These are phyloP conservation scores for Akanthomyces uredinophilus DNA, from an alignment of 2,329 filamentous ascomycete species.

Conservation along the genomic window DNA sequence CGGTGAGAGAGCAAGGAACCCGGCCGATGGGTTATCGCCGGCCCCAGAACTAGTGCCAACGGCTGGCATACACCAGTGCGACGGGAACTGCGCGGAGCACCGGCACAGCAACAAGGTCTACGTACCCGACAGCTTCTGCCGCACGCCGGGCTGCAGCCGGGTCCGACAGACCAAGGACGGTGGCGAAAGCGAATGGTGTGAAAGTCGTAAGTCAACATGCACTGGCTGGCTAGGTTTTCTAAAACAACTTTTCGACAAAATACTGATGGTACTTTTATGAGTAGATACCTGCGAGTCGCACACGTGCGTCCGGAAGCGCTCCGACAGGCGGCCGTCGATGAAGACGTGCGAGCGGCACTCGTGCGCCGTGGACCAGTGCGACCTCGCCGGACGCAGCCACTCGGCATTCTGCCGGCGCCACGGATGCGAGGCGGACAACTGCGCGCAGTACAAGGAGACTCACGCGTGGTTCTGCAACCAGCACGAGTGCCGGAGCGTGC, in stretches of 20 bases:
- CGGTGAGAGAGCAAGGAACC: background rate
- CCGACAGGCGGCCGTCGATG: conserved; percentile 2
- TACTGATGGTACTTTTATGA: background rate
- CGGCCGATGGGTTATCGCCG: background rate
- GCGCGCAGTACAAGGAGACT: conserved; percentile 5
- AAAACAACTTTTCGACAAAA: background rate
- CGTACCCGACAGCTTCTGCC: conserved; percentile 1
- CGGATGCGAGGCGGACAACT: conserved; percentile 10
- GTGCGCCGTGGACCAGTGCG: conserved; percentile 5
- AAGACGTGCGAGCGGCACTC: conserved; percentile 8
- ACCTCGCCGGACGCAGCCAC: background rate
- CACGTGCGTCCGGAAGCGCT: background rate
- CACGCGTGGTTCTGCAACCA: conserved; percentile 7
- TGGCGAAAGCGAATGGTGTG: conserved; percentile 10
- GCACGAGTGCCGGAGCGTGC: conserved; percentile 9
- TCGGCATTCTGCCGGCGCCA: background rate
- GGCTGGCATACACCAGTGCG: background rate
- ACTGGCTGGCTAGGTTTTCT: no score
- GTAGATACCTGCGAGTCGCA: conserved; percentile 8
- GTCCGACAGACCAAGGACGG: background rate
- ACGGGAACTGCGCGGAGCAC: conserved; percentile 2
- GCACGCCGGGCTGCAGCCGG: background rate
- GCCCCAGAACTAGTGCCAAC: background rate
- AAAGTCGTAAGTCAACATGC: background rate
- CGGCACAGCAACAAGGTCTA: conserved; percentile 9